These are phyloP conservation scores for Neurospora sp. DNA, from an alignment of 495 filamentous ascomycete genomes.

Conservation along the genomic window DNA sequence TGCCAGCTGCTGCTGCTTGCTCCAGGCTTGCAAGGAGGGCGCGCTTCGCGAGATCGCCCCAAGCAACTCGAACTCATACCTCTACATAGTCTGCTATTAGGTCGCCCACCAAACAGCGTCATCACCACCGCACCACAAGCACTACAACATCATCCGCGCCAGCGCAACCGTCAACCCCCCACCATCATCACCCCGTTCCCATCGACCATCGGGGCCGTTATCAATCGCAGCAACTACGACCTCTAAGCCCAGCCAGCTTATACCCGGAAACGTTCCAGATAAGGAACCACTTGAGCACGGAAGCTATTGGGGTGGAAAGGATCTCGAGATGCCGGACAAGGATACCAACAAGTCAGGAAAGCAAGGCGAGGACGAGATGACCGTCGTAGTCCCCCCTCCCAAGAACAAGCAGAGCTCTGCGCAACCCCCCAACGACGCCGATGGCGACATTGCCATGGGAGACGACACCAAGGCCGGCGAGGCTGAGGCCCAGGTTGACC, in stretches of 20 bases:
- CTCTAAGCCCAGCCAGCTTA: slow-evolving; percentile 12
- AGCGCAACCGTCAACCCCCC: not conserved
- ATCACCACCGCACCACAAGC: slow-evolving; percentile 9
- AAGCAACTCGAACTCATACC: slow-evolving; percentile 6
- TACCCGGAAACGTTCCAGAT: slow-evolving; percentile 60
- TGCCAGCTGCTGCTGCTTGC: not conserved
- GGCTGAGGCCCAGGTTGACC: slow-evolving; percentile 54
- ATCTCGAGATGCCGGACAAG: slow-evolving; percentile 71
- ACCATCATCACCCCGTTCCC: slow-evolving; percentile 9
- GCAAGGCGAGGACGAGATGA: slow-evolving; percentile 73
- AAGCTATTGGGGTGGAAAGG: slow-evolving; percentile 63
- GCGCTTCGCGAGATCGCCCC: slow-evolving; percentile 20
- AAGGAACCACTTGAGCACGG: slow-evolving; percentile 66
- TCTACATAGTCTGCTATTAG: not conserved
- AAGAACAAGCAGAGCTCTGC: slow-evolving; percentile 57
- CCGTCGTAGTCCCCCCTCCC: slow-evolving; percentile 71
- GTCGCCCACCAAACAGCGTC: slow-evolving; percentile 4
- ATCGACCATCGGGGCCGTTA: slow-evolving; percentile 9
- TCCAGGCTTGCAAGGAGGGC: slow-evolving; percentile 12
- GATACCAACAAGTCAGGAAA: slow-evolving; percentile 57
- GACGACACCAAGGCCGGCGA: slow-evolving; percentile 47
- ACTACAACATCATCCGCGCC: not conserved
- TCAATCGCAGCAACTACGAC: not conserved
- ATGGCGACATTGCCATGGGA: slow-evolving; percentile 70
- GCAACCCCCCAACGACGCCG: slow-evolving; percentile 47